Evolutionary conservation across 2,329 filamentous ascomycete species (phyloP).

Genomic region (Arthroderma uncinatum): DNA sequence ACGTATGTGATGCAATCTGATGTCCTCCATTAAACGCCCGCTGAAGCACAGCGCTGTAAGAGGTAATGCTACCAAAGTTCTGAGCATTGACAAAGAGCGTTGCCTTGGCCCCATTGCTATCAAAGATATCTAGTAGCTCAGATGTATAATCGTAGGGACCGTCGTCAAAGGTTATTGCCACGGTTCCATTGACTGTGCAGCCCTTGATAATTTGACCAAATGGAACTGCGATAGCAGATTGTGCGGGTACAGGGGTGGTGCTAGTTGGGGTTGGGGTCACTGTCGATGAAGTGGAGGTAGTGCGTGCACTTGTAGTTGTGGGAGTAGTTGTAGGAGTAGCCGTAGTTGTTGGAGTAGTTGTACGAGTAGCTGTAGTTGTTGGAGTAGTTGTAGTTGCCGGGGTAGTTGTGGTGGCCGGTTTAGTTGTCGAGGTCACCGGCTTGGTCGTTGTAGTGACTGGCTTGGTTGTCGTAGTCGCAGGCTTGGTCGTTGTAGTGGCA

Average conservation of each 20-base stretch:
- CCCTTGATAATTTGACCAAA: slow-evolving; percentile 14
- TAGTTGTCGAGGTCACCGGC: background rate
- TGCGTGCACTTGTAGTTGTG: background rate
- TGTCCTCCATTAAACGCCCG: slow-evolving; percentile 32
- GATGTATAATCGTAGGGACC: slow-evolving; percentile 62
- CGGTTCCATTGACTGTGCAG: slow-evolving; percentile 41
- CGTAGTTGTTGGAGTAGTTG: background rate
- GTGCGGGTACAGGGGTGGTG: background rate
- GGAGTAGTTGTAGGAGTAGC: background rate
- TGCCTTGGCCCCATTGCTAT: slow-evolving; percentile 54
- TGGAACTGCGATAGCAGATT: background rate
- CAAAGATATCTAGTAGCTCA: slow-evolving; percentile 57
- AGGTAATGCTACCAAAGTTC: slow-evolving; percentile 8
- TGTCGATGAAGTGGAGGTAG: background rate
- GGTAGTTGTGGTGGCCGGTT: background rate
- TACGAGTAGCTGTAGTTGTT: background rate
- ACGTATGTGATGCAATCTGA: slow-evolving; percentile 39
- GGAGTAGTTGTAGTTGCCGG: no score
- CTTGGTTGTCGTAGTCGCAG: background rate
- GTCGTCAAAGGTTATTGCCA: slow-evolving; percentile 84
- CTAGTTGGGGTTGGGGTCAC: background rate
- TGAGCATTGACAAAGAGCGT: slow-evolving; percentile 80
- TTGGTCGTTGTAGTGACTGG: background rate
- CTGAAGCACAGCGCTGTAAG: slow-evolving; percentile 21
- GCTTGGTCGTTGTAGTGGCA: background rate